Conservation (phyloP, 2,329 filamentous ascomycete genomes). For the Trichoderma lentiforme region DNA sequence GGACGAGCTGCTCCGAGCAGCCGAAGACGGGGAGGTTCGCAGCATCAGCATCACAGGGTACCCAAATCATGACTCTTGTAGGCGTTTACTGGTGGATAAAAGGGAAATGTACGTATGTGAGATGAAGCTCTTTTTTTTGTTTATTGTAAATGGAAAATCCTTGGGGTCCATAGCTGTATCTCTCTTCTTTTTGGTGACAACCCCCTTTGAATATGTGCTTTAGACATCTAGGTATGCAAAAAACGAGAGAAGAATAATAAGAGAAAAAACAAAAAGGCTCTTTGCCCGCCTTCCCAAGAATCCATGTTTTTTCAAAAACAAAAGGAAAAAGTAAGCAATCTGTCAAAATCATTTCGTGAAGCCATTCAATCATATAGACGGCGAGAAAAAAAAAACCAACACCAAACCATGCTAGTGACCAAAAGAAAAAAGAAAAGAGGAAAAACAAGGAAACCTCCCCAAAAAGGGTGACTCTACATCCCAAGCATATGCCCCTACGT, state of each 20-base stretch:
- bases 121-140: constrained; percentile 10
- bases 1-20: neutral
- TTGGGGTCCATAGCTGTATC: neutral
- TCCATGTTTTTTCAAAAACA: constrained; percentile 1
- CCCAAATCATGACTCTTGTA: constrained; percentile 4
- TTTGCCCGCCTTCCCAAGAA: neutral
- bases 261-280: neutral
- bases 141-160: neutral
- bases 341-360: constrained; percentile 10
- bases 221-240: constrained; percentile 15
- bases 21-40: neutral
- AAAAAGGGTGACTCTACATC: neutral
- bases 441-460: neutral
- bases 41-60: constrained; percentile 5
- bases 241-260: neutral
- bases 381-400: neutral
- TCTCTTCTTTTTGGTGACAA: neutral
- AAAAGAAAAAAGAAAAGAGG: neutral
- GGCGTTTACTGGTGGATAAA: constrained; percentile 5
- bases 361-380: constrained; percentile 9
- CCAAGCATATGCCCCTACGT: neutral
- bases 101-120: neutral
- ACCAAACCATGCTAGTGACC: constrained; percentile 5
- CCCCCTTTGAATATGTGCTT: neutral
- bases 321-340: neutral